These are phyloP conservation scores for Trypanosoma congolense DNA, from an alignment of 208 protist genomes.

Conservation along the genomic window DNA sequence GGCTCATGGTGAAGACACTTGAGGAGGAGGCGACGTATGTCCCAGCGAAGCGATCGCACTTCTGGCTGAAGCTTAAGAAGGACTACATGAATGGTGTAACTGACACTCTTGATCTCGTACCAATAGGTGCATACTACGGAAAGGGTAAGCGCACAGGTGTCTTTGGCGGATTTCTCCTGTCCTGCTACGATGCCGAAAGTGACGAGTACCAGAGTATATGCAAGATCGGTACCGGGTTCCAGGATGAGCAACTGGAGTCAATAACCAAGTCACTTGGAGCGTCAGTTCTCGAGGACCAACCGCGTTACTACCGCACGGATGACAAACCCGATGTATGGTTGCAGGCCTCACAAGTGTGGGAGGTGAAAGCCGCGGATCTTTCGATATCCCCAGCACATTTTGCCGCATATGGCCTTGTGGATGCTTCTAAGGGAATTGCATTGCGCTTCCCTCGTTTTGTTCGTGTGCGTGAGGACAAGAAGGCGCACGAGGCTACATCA, in stretches of 20 bases:
- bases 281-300: slow-evolving; percentile 50
- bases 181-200: slow-evolving; percentile 95
- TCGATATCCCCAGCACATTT: slow-evolving; percentile 96
- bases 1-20: slow-evolving; percentile 99
- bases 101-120: slow-evolving; percentile 98
- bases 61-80: slow-evolving; percentile 99
- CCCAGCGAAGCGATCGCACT: slow-evolving; percentile 93
- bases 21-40: slow-evolving; percentile 93
- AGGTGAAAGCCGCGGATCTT: slow-evolving; percentile 98
- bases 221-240: slow-evolving; percentile 98
- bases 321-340: slow-evolving; percentile 96
- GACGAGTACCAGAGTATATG: slow-evolving; percentile 98
- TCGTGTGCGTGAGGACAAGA: slow-evolving; percentile 98
- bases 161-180: slow-evolving; percentile 98
- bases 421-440: slow-evolving; percentile 92
- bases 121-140: slow-evolving; percentile 97
- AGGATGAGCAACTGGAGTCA: slow-evolving; percentile 88
- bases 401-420: slow-evolving; percentile 89
- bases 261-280: slow-evolving; percentile 63
- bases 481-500: slow-evolving; percentile 88
- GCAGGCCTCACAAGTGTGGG: slow-evolving; percentile 95
- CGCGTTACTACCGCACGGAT: slow-evolving; percentile 75
- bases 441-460: slow-evolving; percentile 99
- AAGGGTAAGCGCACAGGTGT: slow-evolving; percentile 97
- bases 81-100: slow-evolving; percentile 98